phyloP scores from a whole-genome alignment of 177 flowering plant species.

The Telopea speciosissima region DNA sequence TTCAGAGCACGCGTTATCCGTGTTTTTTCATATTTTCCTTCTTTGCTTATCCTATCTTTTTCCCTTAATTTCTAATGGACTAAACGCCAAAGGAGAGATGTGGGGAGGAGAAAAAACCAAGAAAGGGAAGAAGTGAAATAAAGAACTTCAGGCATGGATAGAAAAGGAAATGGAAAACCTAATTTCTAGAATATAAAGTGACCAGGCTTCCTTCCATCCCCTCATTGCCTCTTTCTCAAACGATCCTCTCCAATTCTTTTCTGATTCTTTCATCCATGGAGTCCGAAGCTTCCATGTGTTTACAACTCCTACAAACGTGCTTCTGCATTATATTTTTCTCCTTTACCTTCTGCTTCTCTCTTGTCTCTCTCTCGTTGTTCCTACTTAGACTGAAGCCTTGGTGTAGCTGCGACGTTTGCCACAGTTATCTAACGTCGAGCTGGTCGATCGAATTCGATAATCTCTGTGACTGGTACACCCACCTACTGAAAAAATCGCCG shows the following conservation, averaged over 20 bases:
- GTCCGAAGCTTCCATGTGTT: neutral
- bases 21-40: too few relatives aligned
- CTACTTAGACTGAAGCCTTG: constrained; percentile 22
- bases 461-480: constrained; percentile 59
- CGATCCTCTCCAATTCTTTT: neutral
- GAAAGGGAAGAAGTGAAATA: too few relatives aligned
- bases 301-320: neutral
- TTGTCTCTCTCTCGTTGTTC: constrained; percentile 7
- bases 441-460: constrained; percentile 45
- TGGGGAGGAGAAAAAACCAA: too few relatives aligned
- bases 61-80: too few relatives aligned
- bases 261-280: neutral
- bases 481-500: constrained; percentile 44
- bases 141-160: too few relatives aligned
- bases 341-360: neutral
- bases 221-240: neutral
- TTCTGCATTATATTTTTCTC: neutral
- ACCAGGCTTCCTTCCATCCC: too few relatives aligned
- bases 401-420: constrained; percentile 53
- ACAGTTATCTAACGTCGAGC: constrained; percentile 21
- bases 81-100: too few relatives aligned
- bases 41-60: too few relatives aligned
- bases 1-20: too few relatives aligned
- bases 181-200: too few relatives aligned
- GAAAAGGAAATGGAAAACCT: too few relatives aligned